These are phyloP conservation scores for Suhomyces terraborum DNA, from an alignment of 1,139 yeast genomes.

Conservation along the genomic window DNA sequence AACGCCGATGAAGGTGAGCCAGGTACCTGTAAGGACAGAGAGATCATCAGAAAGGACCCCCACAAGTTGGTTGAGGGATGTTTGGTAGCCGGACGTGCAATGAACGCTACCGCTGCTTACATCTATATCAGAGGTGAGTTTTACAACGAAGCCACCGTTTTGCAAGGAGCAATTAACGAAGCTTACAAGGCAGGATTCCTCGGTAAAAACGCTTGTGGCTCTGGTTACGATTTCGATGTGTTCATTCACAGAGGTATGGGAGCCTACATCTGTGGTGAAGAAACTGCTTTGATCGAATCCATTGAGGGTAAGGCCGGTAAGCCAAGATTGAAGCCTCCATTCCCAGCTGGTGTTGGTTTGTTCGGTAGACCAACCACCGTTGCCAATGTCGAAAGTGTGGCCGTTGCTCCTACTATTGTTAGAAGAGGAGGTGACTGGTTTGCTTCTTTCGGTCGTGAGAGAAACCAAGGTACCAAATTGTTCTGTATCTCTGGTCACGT, in stretches of 20 bases:
- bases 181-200: constrained; percentile 78
- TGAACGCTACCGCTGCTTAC: constrained; percentile 92
- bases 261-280: constrained; percentile 90
- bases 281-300: constrained; percentile 83
- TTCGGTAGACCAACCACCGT: constrained; percentile 91
- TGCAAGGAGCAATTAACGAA: constrained; percentile 81
- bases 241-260: constrained; percentile 90
- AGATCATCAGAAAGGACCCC: constrained; percentile 85
- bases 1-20: constrained; percentile 96
- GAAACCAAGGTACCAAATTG: constrained; percentile 79
- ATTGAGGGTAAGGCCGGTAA: constrained; percentile 91
- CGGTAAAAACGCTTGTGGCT: constrained; percentile 84
- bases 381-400: constrained; percentile 85
- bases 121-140: constrained; percentile 89
- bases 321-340: constrained; percentile 90
- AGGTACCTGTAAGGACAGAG: constrained; percentile 90
- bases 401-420: constrained; percentile 84
- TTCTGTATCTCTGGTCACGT: constrained; percentile 89
- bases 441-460: constrained; percentile 76
- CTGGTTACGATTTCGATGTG: constrained; percentile 81
- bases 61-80: constrained; percentile 90
- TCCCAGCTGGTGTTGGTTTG: constrained; percentile 91
- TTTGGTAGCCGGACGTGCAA: constrained; percentile 81
- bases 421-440: constrained; percentile 92
- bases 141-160: constrained; percentile 69